phyloP scores from a whole-genome alignment of 2,329 filamentous ascomycete species.

The Colletotrichum sp. region DNA sequence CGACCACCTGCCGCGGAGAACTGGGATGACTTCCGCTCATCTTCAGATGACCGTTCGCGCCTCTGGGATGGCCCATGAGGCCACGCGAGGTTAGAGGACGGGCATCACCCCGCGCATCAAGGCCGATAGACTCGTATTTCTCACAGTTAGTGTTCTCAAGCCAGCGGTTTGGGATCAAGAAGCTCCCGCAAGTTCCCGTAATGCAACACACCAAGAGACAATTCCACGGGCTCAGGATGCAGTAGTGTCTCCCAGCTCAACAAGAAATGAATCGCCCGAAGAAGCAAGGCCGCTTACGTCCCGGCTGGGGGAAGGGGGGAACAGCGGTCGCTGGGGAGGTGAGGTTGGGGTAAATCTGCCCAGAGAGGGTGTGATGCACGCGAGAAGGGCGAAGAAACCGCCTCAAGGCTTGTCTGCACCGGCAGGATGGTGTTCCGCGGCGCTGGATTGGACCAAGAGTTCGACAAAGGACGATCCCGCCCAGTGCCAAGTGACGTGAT shows the following conservation, averaged over 20 bases:
- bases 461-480: background rate
- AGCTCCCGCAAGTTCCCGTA: constrained; percentile 5
- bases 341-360: background rate
- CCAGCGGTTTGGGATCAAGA: background rate
- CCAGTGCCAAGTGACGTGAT: constrained; percentile 7
- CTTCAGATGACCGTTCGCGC: background rate
- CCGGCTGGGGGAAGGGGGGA: no score
- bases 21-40: background rate
- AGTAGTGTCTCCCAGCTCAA: background rate
- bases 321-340: background rate
- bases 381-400: background rate
- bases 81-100: background rate
- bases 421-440: background rate
- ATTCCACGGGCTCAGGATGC: background rate
- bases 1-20: background rate
- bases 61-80: background rate
- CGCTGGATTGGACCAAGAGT: constrained; percentile 4
- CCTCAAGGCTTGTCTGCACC: constrained; percentile 10
- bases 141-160: background rate
- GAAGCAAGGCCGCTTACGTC: background rate
- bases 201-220: constrained; percentile 9
- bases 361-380: background rate
- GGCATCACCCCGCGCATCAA: background rate
- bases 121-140: background rate
- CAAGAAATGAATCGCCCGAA: background rate